Conservation (phyloP, 257 asterid species). For the Rhazya stricta region DNA sequence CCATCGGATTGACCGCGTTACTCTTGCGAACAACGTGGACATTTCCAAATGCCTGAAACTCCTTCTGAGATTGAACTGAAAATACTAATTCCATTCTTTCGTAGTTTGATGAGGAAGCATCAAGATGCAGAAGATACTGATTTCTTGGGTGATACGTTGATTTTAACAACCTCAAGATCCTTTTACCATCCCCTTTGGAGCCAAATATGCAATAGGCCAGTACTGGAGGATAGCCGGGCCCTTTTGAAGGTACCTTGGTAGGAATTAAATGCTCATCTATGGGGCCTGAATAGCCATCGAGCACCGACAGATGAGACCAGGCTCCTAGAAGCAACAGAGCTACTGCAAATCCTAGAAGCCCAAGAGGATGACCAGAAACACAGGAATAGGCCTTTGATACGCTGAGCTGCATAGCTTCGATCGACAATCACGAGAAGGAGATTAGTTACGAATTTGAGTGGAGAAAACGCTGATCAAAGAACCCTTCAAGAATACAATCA, state of each 20-base stretch:
- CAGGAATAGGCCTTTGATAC: neutral
- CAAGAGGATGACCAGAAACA: conserved; percentile 20
- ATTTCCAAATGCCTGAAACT: conserved; percentile 43
- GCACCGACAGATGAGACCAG: conserved; percentile 11
- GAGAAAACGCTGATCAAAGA: neutral
- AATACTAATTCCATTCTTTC: conserved; percentile 32
- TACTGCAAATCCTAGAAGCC: conserved; percentile 26
- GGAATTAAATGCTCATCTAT: conserved; percentile 16
- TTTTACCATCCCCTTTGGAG: conserved; percentile 32
- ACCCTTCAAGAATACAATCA: neutral
- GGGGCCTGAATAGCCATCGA: conserved; percentile 2
- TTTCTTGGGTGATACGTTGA: conserved; percentile 57
- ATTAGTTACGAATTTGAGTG: neutral
- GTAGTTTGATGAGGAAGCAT: conserved; percentile 23
- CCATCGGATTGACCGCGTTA: conserved; percentile 36
- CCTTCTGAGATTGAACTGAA: conserved; percentile 19
- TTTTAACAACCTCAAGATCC: conserved; percentile 43
- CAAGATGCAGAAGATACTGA: conserved; percentile 49
- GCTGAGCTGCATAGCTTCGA: conserved; percentile 13
- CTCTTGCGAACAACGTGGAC: conserved; percentile 44
- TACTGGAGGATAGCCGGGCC: conserved; percentile 36
- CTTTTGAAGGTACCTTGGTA: conserved; percentile 27
- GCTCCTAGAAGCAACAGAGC: conserved; percentile 21
- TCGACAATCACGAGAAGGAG: neutral
- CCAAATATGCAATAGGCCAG: conserved; percentile 59